Evolutionary conservation across 2,329 filamentous ascomycete genomes (phyloP).

Genomic region (Pseudogymnoascus sp.): DNA sequence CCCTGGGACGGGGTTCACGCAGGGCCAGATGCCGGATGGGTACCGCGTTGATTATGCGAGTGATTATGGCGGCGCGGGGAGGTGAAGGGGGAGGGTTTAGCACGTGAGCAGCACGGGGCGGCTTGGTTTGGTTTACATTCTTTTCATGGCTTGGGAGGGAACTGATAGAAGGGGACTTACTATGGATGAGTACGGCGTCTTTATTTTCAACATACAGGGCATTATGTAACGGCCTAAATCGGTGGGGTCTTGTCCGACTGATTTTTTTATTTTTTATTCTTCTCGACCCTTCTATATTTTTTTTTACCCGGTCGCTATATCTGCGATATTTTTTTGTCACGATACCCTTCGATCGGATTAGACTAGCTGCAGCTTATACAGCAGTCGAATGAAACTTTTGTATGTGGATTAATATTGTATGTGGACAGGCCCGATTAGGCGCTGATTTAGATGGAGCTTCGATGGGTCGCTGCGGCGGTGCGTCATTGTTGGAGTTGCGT

Average conservation of each 20-base stretch:
- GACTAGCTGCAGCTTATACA: neutral
- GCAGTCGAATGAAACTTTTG: neutral
- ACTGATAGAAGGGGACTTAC: neutral
- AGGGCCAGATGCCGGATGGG: conserved; percentile 22
- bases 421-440: neutral
- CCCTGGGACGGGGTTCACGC: conserved; percentile 23
- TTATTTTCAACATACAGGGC: neutral
- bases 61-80: conserved; percentile 24
- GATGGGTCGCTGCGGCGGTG: neutral
- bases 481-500: neutral
- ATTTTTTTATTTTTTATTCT: neutral
- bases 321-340: neutral
- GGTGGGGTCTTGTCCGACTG: neutral
- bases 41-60: conserved; percentile 26
- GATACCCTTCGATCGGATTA: neutral
- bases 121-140: conserved; percentile 8
- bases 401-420: neutral
- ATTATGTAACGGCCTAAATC: neutral
- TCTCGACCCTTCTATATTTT: neutral
- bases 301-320: neutral
- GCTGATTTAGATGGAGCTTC: neutral
- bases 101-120: neutral
- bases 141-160: neutral
- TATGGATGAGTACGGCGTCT: neutral
- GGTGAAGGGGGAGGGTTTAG: conserved; percentile 11